phyloP scores from a whole-genome alignment of 2,329 filamentous ascomycete genomes.

The Alternaria ethzedia region DNA sequence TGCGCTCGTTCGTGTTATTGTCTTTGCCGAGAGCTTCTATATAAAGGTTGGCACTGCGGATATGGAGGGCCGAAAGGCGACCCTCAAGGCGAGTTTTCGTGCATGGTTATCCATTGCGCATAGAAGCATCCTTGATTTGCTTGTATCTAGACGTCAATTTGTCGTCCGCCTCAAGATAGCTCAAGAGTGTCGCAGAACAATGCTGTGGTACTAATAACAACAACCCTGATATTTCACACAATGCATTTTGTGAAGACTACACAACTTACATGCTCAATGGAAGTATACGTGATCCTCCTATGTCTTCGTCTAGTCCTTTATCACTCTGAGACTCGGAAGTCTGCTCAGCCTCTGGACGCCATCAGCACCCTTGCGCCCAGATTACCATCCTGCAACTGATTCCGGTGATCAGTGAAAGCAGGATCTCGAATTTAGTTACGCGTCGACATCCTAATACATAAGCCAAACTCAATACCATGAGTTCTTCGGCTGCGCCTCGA shows the following conservation, averaged over 20 bases:
- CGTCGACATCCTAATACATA: neutral
- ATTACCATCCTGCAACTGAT: neutral
- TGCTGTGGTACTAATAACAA: neutral
- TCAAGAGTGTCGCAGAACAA: neutral
- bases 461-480: neutral
- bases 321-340: neutral
- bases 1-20: conserved; percentile 47
- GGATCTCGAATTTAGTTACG: neutral
- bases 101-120: neutral
- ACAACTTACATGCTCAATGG: neutral
- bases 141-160: neutral
- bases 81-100: neutral
- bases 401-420: neutral
- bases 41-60: conserved; percentile 55
- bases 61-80: conserved; percentile 29
- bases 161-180: neutral
- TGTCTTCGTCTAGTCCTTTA: neutral
- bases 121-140: neutral
- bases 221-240: neutral
- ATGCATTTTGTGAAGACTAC: neutral
- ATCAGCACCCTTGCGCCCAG: neutral
- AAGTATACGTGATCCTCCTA: neutral
- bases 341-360: neutral
- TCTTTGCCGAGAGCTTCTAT: conserved; percentile 48
- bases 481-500: neutral